Evolutionary conservation across 139 green algal species (phyloP).

Genomic region (Bryopsis sp.): DNA sequence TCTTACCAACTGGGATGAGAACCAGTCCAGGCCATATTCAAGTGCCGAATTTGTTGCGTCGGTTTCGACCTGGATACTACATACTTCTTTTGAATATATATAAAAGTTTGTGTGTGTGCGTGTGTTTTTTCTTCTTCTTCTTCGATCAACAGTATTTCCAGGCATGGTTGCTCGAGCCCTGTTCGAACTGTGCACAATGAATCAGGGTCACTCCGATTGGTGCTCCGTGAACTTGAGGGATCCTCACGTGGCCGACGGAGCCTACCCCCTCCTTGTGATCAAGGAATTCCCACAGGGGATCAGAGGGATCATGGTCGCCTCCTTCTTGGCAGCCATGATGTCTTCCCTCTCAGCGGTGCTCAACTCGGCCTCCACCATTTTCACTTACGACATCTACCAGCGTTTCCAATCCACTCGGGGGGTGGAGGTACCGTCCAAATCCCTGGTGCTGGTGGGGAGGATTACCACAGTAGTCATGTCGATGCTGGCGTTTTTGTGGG

Average conservation of each 20-base stretch:
- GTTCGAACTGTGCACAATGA: conserved; percentile 6
- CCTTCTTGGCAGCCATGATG: conserved; percentile 37
- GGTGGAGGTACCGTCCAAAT: neutral
- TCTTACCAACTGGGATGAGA: too few species aligned
- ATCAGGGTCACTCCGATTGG: neutral
- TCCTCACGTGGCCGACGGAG: conserved; percentile 2
- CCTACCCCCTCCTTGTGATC: conserved; percentile 29
- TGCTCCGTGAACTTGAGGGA: neutral
- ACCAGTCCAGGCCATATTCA: too few species aligned
- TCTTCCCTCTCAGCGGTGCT: conserved; percentile 28
- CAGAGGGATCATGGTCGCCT: conserved; percentile 28
- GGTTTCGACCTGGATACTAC: too few species aligned
- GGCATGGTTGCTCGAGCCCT: conserved; percentile 34
- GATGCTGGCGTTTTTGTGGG: conserved; percentile 14
- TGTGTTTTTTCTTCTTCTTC: neutral
- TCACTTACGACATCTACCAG: conserved; percentile 35
- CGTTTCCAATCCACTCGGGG: neutral
- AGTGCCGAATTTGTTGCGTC: too few species aligned
- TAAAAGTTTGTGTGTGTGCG: too few species aligned
- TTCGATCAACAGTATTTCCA: conserved; percentile 23
- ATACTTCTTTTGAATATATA: too few species aligned
- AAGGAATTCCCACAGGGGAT: conserved; percentile 27
- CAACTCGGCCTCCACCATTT: conserved; percentile 39
- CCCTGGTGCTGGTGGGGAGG: neutral
- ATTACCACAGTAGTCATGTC: neutral